These are phyloP conservation scores for Melaleuca alternifolia DNA, from an alignment of 345 rosid species.

Conservation along the genomic window DNA sequence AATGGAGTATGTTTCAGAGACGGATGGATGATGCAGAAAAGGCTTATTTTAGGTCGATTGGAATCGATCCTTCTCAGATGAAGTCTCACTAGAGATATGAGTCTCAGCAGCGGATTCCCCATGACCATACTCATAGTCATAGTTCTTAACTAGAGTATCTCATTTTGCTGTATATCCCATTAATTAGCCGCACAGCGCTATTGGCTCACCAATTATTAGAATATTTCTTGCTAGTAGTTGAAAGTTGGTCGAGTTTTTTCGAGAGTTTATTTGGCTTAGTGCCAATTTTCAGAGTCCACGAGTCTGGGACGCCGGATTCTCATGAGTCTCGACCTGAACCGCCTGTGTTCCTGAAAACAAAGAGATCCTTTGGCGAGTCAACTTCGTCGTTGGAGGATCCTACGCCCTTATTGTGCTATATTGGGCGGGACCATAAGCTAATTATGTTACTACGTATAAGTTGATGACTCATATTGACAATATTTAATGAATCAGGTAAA, in stretches of 20 bases:
- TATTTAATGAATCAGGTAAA: no score
- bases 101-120: background rate
- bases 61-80: constrained; percentile 17
- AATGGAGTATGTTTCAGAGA: constrained; percentile 69
- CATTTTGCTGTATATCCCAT: background rate
- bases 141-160: background rate
- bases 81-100: constrained; percentile 13
- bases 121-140: background rate
- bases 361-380: background rate
- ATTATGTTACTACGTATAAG: background rate
- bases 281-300: background rate
- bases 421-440: background rate
- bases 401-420: background rate
- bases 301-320: background rate
- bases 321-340: background rate
- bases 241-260: background rate
- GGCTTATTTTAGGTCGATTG: constrained; percentile 32
- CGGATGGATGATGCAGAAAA: constrained; percentile 54
- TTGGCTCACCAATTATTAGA: background rate
- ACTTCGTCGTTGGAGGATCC: background rate
- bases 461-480: background rate
- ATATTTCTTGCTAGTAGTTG: background rate
- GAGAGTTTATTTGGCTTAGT: background rate
- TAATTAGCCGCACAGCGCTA: background rate
- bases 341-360: background rate